Evolutionary conservation across 2,329 filamentous ascomycete genomes (phyloP), one percentile per base, ranked within the genome.

Genomic region (Graphilbum ipis-grandicollis): DNA sequence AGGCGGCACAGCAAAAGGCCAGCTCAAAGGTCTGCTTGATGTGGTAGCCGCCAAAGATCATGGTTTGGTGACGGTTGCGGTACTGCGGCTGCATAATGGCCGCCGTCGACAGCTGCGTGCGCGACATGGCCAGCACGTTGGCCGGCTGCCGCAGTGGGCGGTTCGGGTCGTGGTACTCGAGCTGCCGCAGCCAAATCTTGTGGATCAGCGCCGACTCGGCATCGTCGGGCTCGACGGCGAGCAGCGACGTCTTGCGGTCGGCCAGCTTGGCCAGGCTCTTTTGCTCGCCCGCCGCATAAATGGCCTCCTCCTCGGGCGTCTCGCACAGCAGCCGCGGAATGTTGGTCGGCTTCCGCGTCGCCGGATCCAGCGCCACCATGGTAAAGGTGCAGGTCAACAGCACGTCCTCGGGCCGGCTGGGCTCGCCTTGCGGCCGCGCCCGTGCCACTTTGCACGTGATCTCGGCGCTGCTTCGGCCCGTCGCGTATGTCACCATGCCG

Each of bases 1-100:
- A 71, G 2, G 78, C 75, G 1, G 75, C 77, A 48, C 75, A 79
- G 52, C 76, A 81, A 56, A 83, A 84, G 2, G 79, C 78, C 7
- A 83, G 63, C 54, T 84, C 79, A 47, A 82, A 83, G 0, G 76
- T 79, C 48, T 79, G 73, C 50, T 80, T 79, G 10, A 84, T 61
- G 10, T 83, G 65, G 50, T 77, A 82, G 13, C 79, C 79, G 36
- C 79, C 79, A 47, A 83, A 84, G 38, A 84, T 80, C 77, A 82
- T 81, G 52, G 79, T 79, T 47, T 79, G 74, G 53, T 82, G 76
- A 2, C 56, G 51, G 43, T 57, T 57, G 19, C 55, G 49, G 40
- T 57, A 56, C 40, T 58, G 75, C 0, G 79, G 79, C 50, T 82
- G 77, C 78, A 83, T 83, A 44, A 84, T 80, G 46, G 67, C 69